Evolutionary conservation across 495 filamentous ascomycete genomes (phyloP), one percentile per base, ranked within the genome.

Genomic region (Podospora tetraspora): DNA sequence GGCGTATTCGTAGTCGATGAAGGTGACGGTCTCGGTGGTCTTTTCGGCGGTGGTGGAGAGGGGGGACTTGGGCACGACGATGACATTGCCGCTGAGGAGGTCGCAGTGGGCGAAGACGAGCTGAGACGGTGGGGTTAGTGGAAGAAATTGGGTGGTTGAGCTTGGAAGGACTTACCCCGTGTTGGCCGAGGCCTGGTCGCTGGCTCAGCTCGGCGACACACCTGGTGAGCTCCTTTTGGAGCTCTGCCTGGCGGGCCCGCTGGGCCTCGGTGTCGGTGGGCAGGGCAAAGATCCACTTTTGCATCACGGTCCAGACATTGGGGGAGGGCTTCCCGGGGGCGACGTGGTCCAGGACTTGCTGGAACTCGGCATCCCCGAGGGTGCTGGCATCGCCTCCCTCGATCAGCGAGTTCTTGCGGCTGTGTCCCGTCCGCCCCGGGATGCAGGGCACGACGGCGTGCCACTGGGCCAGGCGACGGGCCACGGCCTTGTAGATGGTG

Each of bases 1-100:
- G 10, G 94, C 92, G 76, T 95, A 96, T 80, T 99, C 95, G 81
- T 98, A 99, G 79, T 99, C 95, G 74, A 99, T 98, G 77, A 99
- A 98, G 74, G 87, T 88, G 60, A 98, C 92, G 8, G 66, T 81
- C 73, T 69, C 84, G 73, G 70, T 64, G 59, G 61, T 81, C 34
- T 77, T 72, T 30, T 80, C 66, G 57, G 71, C 70, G 57, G 69
- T 74, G 16, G 75, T 66, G 16, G 60, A 69, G 13, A 77, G 71
- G 19, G 43, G 8, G 43, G 79, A 71, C 4, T 77, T 74, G 25
- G 91, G 91, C n/a, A 88, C 81, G 61, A 97, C 85, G 69, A 99
- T 97, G 65, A 99, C 91, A 75, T 99, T 99, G 63, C 93, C 95
- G 76, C 89, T 92, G 10, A 99, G 85, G 19, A 99, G 86, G 79